Evolutionary conservation across 2,329 filamentous ascomycete genomes (phyloP).

Genomic region (Colletotrichum sp.): DNA sequence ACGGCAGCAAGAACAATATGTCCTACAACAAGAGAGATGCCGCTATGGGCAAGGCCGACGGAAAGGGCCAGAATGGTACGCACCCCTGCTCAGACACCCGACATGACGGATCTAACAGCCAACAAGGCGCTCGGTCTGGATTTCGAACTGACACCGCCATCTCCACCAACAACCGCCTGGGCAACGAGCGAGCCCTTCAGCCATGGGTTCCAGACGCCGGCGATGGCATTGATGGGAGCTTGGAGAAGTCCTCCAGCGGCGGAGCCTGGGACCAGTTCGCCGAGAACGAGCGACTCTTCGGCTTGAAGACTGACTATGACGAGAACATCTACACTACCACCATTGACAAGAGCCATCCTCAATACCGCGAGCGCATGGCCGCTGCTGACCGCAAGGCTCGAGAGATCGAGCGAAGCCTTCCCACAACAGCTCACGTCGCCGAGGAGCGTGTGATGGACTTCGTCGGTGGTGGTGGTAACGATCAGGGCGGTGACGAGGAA

Average conservation of each 20-base stretch:
- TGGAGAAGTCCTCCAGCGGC: slow-evolving; percentile 61
- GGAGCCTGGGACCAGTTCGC: slow-evolving; percentile 92
- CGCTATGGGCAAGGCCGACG: slow-evolving; percentile 37
- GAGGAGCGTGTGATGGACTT: slow-evolving; percentile 84
- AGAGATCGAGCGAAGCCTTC: slow-evolving; percentile 81
- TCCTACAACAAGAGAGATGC: slow-evolving; percentile 43
- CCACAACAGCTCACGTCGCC: slow-evolving; percentile 82
- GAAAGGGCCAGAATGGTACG: slow-evolving; percentile 45
- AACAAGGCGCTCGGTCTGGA: slow-evolving; percentile 64
- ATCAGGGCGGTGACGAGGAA: slow-evolving; percentile 83
- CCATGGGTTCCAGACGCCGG: slow-evolving; percentile 77
- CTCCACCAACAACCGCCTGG: slow-evolving; percentile 74
- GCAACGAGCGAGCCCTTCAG: slow-evolving; percentile 78
- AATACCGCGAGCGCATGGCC: slow-evolving; percentile 79
- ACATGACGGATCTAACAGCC: slow-evolving; percentile 7
- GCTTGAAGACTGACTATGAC: slow-evolving; percentile 87
- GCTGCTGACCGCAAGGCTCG: slow-evolving; percentile 83
- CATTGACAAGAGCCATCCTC: slow-evolving; percentile 84
- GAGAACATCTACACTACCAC: slow-evolving; percentile 94
- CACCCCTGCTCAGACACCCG: background rate
- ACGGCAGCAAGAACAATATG: slow-evolving; percentile 33
- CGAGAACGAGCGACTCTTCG: slow-evolving; percentile 86
- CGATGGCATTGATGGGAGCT: slow-evolving; percentile 70
- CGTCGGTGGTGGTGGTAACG: slow-evolving; percentile 63
- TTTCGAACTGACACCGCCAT: slow-evolving; percentile 93